phyloP scores from a whole-genome alignment of 345 rosid genomes.

The Raphanus sativus region DNA sequence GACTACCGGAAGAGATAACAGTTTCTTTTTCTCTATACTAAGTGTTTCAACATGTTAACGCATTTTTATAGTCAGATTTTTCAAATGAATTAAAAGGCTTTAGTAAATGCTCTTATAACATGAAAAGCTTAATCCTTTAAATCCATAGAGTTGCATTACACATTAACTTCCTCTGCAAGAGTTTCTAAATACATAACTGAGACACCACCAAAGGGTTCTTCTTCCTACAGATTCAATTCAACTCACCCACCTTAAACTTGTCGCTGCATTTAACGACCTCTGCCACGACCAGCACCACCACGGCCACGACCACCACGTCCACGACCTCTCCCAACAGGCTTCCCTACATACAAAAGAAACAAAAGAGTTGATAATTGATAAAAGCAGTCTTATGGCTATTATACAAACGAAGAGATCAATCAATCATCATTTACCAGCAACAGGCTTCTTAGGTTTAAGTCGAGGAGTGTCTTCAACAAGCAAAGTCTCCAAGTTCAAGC shows the following conservation, averaged over 20 bases:
- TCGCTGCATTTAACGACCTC: conserved; percentile 60
- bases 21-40: background rate
- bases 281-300: conserved; percentile 63
- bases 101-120: conserved; percentile 8
- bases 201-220: too few relatives aligned
- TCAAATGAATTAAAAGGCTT: conserved; percentile 11
- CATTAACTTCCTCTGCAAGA: background rate
- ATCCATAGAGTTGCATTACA: conserved; percentile 18
- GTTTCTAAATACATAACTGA: too few relatives aligned
- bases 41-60: background rate
- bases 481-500: conserved; percentile 93
- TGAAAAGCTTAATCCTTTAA: conserved; percentile 11
- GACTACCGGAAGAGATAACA: conserved; percentile 10
- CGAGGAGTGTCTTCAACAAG: conserved; percentile 94
- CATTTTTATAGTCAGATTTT: conserved; percentile 16
- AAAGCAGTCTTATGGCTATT: background rate
- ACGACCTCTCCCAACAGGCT: conserved; percentile 79
- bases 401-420: conserved; percentile 37
- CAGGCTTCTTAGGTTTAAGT: conserved; percentile 94
- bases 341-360: conserved; percentile 47
- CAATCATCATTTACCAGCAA: conserved; percentile 56
- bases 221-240: background rate
- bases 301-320: conserved; percentile 84
- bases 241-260: conserved; percentile 11
- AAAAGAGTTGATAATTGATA: background rate